Conservation (phyloP, 2,329 filamentous ascomycete species). For the Magnaporthiopsis incrustans region DNA sequence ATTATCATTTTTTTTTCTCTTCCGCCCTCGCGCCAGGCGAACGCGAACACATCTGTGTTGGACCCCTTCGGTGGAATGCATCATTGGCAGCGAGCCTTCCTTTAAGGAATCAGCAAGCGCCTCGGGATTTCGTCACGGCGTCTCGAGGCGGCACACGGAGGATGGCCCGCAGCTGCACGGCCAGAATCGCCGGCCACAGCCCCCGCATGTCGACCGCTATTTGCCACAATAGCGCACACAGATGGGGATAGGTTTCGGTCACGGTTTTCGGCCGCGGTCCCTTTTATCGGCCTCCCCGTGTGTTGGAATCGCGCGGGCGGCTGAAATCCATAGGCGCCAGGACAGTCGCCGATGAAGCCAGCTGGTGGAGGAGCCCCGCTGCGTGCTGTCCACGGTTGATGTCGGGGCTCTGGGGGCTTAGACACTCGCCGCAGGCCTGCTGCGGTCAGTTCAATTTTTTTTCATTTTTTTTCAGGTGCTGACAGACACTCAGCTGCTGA, state of each 20-base stretch:
- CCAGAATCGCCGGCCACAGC: background rate
- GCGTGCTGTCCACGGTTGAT: too few species aligned
- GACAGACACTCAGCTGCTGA: too few species aligned
- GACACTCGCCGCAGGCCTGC: background rate
- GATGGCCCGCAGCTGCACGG: too few species aligned
- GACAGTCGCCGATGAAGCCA: background rate
- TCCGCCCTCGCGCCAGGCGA: background rate
- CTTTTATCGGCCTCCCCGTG: background rate
- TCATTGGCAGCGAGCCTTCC: background rate
- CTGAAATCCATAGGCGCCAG: background rate
- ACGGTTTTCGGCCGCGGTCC: background rate
- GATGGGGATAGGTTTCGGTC: background rate
- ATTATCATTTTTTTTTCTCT: background rate
- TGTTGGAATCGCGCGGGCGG: background rate
- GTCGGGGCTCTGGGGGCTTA: too few species aligned
- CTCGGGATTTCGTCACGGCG: background rate
- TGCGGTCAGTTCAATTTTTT: background rate
- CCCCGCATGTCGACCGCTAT: too few species aligned
- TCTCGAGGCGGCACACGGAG: background rate
- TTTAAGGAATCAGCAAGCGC: background rate
- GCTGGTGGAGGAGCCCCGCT: background rate
- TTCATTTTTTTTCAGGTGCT: background rate
- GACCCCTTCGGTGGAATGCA: background rate
- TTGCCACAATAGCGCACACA: background rate
- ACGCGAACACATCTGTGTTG: background rate